Base-by-base conservation (phyloP, 2,329 filamentous ascomycete genomes). In the Ceratocystis albifundus region DNA sequence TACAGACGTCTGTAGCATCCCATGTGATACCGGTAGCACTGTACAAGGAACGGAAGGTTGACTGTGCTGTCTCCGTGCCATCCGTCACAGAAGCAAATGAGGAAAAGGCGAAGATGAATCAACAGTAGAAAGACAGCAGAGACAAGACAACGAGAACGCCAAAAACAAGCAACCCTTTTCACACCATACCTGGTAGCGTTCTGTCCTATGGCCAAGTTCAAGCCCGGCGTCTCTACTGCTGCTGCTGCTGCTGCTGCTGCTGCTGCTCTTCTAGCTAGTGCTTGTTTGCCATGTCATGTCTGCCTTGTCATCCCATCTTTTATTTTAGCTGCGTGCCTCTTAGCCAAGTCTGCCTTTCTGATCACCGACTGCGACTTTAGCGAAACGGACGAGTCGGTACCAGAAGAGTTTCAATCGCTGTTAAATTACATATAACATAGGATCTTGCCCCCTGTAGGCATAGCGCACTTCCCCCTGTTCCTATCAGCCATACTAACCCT, bases 271-370 rank as follows among this genome's bases (percentile, higher is more conserved):
- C n/a, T 1, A 8, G 8, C n/a, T 1, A 8, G 8, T 30, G 55
- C 17, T n/a, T 45, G 59, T 62, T 62, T 62, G 12, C 32, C 8
- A 22, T 62, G 59, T 45, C 8, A 22, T 62, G 59, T 45, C 59
- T 62, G 59, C 41, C 59, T 44, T 44, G 41, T 41, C 59, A 12
- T 44, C 59, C 59, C n/a, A 45, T 62, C 32, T 44, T 44, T 62
- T 20, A 8, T 44, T 44, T 62, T 20, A 8, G 20, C 30, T 30
- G 1, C 59, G 7, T 20, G 7, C 59, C 15, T 22, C 7, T 44
- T 8, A 10, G 44, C 22, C 32, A 41, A 62, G 59, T 28, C 41
- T 41, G 59, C 59, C 59, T 22, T 62, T 45, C 22, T 32, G 20
- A 17, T n/a, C 22, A 41, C n/a, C 12, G 17, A 61, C 32, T 10